Base-by-base conservation (phyloP, 1,284 basidiomycete genomes). In the Peniophora sp. region DNA sequence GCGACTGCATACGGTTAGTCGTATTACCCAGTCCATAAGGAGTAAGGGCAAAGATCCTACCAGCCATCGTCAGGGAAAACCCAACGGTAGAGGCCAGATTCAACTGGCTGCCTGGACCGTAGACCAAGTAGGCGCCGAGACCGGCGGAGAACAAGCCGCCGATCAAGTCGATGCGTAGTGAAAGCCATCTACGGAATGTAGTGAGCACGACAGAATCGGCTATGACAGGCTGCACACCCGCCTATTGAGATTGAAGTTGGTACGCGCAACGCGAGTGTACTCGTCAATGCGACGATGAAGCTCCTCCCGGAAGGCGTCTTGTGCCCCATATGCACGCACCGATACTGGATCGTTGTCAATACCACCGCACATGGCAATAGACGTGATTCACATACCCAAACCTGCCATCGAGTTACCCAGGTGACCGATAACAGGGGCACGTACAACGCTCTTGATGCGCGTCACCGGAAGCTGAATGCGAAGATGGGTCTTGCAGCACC, bases 391-490 rank as follows among this genome's bases (percentile, higher is more conserved):
- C 76, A 50, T 55, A 85, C 81, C 69, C 34, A 91, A 68, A 24
- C 88, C 88, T 12, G 74, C 65, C 35, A 88, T 75, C 0, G 83
- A 78, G 22, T 83, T 78, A 15, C 83, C 80, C 57, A 91, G 85
- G 58, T 85, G 82, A 45, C 78, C 81, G 52, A 86, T 72, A 8
- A 89, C 75, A 0, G 85, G 85, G 3, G 80, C 72, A 54, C 74
- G 76, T 9, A 81, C 77, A 63, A 85, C 86, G 39, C 76, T 80
- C 81, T 82, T 82, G 60, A 86, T 80, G 17, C 83, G 74, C 60
- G 89, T 91, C 43, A 89, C 83, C 12, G 82, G 79, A 23, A 90
- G 68, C 62, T 90, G 88, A n/a, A 81, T 81, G 58, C 79, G 79
- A 59, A 90, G 85, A 57, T 81, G 83, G 39, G 82, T 62, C 51